A percentile compares a stretch with the other conserved stretches of the same genome.
Conservation (phyloP, 2,329 filamentous ascomycete genomes). For the Cadophora sp. region DNA sequence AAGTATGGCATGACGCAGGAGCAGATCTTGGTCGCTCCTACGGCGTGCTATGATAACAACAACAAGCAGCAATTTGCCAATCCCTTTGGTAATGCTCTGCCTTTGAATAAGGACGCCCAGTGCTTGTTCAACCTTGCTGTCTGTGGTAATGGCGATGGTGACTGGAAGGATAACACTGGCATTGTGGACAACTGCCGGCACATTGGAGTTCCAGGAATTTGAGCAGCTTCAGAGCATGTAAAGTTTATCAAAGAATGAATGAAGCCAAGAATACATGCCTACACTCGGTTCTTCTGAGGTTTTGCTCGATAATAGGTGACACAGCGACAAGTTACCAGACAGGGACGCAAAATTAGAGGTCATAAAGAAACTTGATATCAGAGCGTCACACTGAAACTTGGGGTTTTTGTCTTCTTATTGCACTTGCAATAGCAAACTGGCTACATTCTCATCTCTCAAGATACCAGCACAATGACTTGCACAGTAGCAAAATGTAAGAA, state of each 20-base stretch:
- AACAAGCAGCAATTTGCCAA: background rate
- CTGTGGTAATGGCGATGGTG: background rate
- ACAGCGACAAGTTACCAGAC: too few relatives aligned
- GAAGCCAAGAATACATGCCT: too few relatives aligned
- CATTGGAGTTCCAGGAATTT: background rate
- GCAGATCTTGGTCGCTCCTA: background rate
- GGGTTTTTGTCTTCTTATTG: background rate
- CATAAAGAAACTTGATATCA: too few relatives aligned
- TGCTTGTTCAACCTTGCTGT: background rate
- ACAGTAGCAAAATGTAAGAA: background rate
- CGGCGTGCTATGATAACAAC: background rate
- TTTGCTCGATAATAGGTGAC: too few relatives aligned
- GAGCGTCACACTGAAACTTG: too few relatives aligned
- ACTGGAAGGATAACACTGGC: background rate
- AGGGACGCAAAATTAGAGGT: too few relatives aligned
- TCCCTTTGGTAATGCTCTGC: background rate
- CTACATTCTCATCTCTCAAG: too few relatives aligned
- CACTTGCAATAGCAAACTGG: background rate
- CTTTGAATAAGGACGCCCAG: background rate
- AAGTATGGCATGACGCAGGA: conserved; percentile 12
- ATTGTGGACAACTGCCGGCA: background rate
- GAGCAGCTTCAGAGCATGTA: too few relatives aligned
- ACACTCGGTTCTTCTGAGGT: too few relatives aligned
- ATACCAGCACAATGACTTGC: too few relatives aligned
- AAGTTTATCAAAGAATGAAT: too few relatives aligned